Percentiles rank a stretch among this genome's conserved stretches.
phyloP scores from a whole-genome alignment of 75 land plant species.

The Picea glauca region DNA sequence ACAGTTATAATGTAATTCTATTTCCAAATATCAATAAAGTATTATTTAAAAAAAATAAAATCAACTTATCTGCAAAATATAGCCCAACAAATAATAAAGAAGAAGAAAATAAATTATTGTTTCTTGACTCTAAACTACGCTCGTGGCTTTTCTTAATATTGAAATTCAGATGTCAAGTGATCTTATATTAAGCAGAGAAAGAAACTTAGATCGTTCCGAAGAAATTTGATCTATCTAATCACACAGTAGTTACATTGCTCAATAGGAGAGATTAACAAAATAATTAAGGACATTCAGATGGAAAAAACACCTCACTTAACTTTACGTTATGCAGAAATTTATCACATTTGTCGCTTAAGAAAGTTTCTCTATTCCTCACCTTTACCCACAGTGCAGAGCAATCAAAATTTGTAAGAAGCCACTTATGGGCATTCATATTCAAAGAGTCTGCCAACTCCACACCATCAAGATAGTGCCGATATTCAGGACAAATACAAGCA shows the following conservation, averaged over 20 bases:
- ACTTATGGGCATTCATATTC: slow-evolving; percentile 92
- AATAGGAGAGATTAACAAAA: not conserved
- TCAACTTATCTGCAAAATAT: not conserved
- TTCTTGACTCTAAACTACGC: not conserved
- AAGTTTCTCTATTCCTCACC: slow-evolving; percentile 30
- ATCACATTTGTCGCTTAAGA: not conserved
- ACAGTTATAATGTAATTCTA: not conserved
- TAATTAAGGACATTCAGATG: not conserved
- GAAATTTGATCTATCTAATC: not conserved
- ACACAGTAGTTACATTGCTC: not conserved
- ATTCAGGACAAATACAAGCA: slow-evolving; percentile 93
- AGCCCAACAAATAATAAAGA: not conserved
- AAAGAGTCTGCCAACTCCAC: slow-evolving; percentile 90
- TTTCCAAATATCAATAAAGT: not conserved
- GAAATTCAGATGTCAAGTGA: not conserved
- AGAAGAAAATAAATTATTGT: not conserved
- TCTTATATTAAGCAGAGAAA: not conserved
- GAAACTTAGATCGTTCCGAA: not conserved
- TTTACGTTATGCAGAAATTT: not conserved
- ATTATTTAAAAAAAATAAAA: not conserved
- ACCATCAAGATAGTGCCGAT: slow-evolving; percentile 75
- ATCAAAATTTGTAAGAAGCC: slow-evolving; percentile 93
- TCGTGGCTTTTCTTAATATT: not conserved
- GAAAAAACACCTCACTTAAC: not conserved
- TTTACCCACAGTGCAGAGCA: slow-evolving; percentile 87